Conservation (phyloP, 352 stramenopile species). For the Phytopythium oedochilum region DNA sequence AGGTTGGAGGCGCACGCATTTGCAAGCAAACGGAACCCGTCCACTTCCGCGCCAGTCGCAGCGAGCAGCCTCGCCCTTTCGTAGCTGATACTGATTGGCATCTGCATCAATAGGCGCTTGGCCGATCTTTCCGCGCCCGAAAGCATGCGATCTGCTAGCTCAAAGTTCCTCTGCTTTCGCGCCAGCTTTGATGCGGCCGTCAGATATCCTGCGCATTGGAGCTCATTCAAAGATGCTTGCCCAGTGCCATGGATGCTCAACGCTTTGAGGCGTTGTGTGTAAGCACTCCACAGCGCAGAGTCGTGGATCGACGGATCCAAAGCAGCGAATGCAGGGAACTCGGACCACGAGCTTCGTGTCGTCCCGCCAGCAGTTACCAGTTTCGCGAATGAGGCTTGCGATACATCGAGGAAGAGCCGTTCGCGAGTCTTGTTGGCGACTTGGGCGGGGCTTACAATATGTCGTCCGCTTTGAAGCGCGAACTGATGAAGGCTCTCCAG, state of each 20-base stretch:
- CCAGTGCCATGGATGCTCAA: neutral
- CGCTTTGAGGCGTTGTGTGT: neutral
- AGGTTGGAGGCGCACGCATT: neutral
- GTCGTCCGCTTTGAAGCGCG: neutral
- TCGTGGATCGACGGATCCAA: constrained; percentile 28
- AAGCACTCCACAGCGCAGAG: constrained; percentile 25
- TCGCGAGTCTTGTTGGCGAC: constrained; percentile 1
- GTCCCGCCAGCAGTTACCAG: no score
- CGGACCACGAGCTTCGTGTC: no score
- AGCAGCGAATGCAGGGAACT: neutral
- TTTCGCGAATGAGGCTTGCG: neutral
- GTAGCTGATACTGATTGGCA: constrained; percentile 15
- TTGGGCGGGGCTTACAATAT: neutral
- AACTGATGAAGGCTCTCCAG: neutral
- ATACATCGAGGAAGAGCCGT: neutral
- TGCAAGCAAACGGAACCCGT: constrained; percentile 22
- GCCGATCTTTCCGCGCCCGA: constrained; percentile 12
- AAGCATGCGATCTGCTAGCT: constrained; percentile 28
- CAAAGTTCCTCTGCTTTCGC: constrained; percentile 51
- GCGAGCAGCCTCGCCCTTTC: constrained; percentile 39
- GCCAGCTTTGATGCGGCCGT: constrained; percentile 36
- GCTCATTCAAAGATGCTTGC: neutral
- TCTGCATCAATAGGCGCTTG: neutral
- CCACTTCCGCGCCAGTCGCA: constrained; percentile 20
- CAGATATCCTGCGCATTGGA: constrained; percentile 10